Conservation (phyloP, 768 basidiomycete species). For the Omphalotus guepiniiformis region DNA sequence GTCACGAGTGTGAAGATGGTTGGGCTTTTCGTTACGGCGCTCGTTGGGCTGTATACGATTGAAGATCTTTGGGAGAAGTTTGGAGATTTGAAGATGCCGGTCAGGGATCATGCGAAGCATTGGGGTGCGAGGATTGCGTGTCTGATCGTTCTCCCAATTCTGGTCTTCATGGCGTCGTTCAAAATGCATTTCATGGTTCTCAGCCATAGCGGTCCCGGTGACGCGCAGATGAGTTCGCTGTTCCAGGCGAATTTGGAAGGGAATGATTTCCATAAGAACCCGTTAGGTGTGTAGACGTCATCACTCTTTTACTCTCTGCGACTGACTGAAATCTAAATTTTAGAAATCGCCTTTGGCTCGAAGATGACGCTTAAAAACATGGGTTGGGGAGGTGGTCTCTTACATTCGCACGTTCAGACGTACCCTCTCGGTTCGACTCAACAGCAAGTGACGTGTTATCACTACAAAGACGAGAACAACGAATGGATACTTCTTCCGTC, state of each 20-base stretch:
- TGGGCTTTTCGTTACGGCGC: slow-evolving; percentile 89
- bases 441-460: slow-evolving; percentile 98
- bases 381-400: slow-evolving; percentile 94
- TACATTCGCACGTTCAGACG: slow-evolving; percentile 96
- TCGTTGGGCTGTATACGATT: slow-evolving; percentile 94
- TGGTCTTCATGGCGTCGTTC: slow-evolving; percentile 93
- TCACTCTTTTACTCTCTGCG: slow-evolving; percentile 7
- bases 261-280: slow-evolving; percentile 90
- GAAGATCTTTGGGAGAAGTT: slow-evolving; percentile 99
- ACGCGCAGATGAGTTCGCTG: slow-evolving; percentile 97
- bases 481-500: slow-evolving; percentile 77
- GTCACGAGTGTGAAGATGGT: slow-evolving; percentile 98
- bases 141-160: slow-evolving; percentile 84
- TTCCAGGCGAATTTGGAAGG: slow-evolving; percentile 96
- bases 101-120: slow-evolving; percentile 82
- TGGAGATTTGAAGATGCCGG: slow-evolving; percentile 88
- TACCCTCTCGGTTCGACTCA: slow-evolving; percentile 89
- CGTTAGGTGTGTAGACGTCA: slow-evolving; percentile 80
- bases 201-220: slow-evolving; percentile 92
- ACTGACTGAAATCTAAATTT: neutral
- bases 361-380: slow-evolving; percentile 93
- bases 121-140: slow-evolving; percentile 86
- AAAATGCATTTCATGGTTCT: slow-evolving; percentile 95
- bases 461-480: slow-evolving; percentile 99
- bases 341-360: slow-evolving; percentile 88